Percentiles rank a stretch among this genome's conserved stretches.
phyloP scores from a whole-genome alignment of 1,284 basidiomycete genomes.

The Ceratobasidium sp. region DNA sequence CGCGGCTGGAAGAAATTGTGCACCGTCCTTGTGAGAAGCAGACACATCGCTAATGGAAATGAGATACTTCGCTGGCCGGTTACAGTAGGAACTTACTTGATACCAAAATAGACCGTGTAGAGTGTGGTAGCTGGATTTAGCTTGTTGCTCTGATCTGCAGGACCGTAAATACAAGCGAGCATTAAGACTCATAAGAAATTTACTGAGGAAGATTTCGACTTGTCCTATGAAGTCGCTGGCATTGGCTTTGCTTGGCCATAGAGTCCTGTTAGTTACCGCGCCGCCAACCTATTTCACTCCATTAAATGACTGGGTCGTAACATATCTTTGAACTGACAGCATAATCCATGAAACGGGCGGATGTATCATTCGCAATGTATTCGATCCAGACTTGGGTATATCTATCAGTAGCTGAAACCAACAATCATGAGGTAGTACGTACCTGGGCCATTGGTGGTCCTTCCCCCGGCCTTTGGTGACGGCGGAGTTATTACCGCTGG shows the following conservation, averaged over 20 bases:
- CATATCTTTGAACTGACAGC: constrained; percentile 56
- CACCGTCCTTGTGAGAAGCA: constrained; percentile 56
- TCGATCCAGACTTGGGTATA: constrained; percentile 58
- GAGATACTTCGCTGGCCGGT: neutral
- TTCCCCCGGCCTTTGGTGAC: constrained; percentile 56
- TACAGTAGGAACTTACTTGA: constrained; percentile 55
- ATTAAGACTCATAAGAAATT: neutral
- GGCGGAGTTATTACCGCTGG: constrained; percentile 56
- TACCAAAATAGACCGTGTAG: constrained; percentile 60
- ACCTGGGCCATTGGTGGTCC: constrained; percentile 58
- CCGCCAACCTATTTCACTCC: constrained; percentile 55
- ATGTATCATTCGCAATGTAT: constrained; percentile 56
- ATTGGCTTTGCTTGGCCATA: constrained; percentile 56
- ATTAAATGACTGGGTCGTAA: constrained; percentile 35
- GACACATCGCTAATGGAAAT: constrained; percentile 53
- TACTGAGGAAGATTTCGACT: constrained; percentile 51
- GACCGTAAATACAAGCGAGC: constrained; percentile 52
- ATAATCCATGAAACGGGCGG: constrained; percentile 62
- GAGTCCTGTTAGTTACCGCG: constrained; percentile 57
- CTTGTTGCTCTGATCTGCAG: constrained; percentile 56
- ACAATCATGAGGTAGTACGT: neutral
- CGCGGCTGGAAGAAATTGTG: constrained; percentile 57
- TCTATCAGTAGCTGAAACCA: neutral
- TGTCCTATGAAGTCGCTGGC: constrained; percentile 58
- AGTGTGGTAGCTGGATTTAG: constrained; percentile 58